phyloP scores from a whole-genome alignment of 2,329 filamentous ascomycete genomes.

The Kalmusia sp. region DNA sequence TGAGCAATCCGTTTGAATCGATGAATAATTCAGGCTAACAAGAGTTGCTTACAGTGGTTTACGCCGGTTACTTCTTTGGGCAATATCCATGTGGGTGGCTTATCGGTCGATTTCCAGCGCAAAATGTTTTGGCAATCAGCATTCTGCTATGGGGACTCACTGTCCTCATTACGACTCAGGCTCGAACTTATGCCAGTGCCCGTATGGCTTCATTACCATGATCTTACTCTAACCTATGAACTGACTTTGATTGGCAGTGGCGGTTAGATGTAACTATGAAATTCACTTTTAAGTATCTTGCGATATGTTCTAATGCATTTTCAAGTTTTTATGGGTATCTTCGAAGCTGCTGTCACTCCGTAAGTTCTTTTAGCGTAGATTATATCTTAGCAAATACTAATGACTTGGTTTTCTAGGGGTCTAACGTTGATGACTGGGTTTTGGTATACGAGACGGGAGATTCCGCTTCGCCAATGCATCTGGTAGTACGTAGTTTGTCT shows the following conservation, averaged over 20 bases:
- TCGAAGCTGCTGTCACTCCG: constrained; percentile 45
- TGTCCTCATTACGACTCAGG: constrained; percentile 45
- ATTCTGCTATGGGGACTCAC: constrained; percentile 44
- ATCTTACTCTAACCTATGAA: too few species aligned
- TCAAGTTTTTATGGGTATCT: constrained; percentile 43
- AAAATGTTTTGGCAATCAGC: constrained; percentile 42
- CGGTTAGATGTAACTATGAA: too few species aligned
- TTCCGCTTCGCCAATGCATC: constrained; percentile 46
- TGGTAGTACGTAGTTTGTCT: too few species aligned
- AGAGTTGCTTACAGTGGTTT: too few species aligned
- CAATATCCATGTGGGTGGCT: constrained; percentile 53
- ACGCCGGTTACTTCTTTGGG: constrained; percentile 51
- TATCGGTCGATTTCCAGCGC: constrained; percentile 47
- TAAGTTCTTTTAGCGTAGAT: too few species aligned
- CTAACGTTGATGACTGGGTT: constrained; percentile 47
- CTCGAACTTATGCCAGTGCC: constrained; percentile 33
- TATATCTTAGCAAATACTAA: too few species aligned
- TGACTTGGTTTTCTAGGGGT: too few species aligned
- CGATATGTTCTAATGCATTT: too few species aligned
- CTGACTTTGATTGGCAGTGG: too few species aligned
- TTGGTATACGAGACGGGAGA: constrained; percentile 46
- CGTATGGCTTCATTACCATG: too few species aligned
- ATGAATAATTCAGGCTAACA: too few species aligned
- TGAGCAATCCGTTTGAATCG: neutral
- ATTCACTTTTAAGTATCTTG: too few species aligned